These are phyloP conservation scores for Pseudomonodictys pantanalensis DNA, from an alignment of 495 filamentous ascomycete species.

Conservation along the genomic window DNA sequence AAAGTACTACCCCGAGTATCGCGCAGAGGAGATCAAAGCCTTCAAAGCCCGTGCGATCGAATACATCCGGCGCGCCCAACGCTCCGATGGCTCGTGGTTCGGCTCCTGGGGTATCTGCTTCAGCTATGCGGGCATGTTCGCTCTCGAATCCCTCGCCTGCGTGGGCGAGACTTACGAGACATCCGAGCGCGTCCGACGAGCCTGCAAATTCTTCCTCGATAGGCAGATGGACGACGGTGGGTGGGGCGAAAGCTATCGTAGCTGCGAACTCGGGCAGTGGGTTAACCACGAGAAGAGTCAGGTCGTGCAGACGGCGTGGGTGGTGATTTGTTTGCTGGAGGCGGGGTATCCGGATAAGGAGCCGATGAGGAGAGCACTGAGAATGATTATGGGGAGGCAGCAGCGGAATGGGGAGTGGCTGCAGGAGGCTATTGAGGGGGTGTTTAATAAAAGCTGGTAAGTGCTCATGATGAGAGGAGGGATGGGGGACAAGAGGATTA, in stretches of 20 bases:
- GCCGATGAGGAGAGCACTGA: conserved; percentile 70
- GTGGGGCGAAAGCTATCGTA: conserved; percentile 93
- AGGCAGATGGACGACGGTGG: conserved; percentile 86
- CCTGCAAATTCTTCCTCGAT: conserved; percentile 79
- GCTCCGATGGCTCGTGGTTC: conserved; percentile 88
- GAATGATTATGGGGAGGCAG: conserved; percentile 81
- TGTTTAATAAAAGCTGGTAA: conserved; percentile 96
- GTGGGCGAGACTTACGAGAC: conserved; percentile 78
- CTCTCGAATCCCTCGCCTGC: conserved; percentile 76
- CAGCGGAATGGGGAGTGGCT: conserved; percentile 87
- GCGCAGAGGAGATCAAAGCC: conserved; percentile 66
- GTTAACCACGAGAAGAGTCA: conserved; percentile 64
- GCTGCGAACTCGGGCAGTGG: conserved; percentile 65
- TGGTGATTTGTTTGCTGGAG: conserved; percentile 77
- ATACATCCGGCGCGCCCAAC: conserved; percentile 79
- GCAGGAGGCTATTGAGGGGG: conserved; percentile 93
- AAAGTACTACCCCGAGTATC: conserved; percentile 76
- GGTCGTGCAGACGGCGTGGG: conserved; percentile 93
- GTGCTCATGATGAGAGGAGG: conserved; percentile 33
- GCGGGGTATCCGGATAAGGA: conserved; percentile 75
- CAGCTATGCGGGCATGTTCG: conserved; percentile 95
- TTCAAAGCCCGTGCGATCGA: conserved; percentile 68
- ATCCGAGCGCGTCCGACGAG: conserved; percentile 64
- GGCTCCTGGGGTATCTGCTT: conserved; percentile 98
- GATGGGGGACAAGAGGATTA: not conserved